Conservation (phyloP, 2,329 filamentous ascomycete species). For the Cladobotryum mycophilum region DNA sequence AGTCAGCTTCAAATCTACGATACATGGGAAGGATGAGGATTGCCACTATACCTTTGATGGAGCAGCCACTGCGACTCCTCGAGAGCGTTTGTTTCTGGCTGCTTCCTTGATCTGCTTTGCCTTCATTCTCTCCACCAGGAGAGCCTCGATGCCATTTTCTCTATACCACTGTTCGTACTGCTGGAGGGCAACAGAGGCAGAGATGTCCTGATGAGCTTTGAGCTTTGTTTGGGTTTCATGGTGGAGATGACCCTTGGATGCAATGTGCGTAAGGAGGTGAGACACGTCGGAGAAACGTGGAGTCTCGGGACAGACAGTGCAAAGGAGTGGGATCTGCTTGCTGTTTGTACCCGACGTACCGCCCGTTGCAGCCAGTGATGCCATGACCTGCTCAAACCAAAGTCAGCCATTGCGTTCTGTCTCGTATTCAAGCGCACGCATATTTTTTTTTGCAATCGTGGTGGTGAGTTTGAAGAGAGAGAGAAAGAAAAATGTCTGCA, state of each 20-base stretch:
- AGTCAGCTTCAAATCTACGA: background rate
- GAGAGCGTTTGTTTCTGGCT: conserved; percentile 44
- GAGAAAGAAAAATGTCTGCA: too few relatives aligned
- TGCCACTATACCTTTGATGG: conserved; percentile 18
- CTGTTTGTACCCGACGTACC: conserved; percentile 17
- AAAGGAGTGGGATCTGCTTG: conserved; percentile 60
- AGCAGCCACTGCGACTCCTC: conserved; percentile 15
- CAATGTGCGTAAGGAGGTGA: conserved; percentile 85
- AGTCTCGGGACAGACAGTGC: conserved; percentile 74
- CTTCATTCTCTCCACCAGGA: conserved; percentile 72
- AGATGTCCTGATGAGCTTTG: conserved; percentile 58
- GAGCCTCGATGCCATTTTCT: conserved; percentile 59
- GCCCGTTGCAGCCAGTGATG: conserved; percentile 20
- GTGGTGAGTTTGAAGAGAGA: too few relatives aligned
- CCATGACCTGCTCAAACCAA: conserved; percentile 31
- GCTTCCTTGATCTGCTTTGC: conserved; percentile 65
- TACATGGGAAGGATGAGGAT: background rate
- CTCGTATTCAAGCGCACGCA: too few relatives aligned
- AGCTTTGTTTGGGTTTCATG: conserved; percentile 78
- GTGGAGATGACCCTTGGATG: conserved; percentile 86
- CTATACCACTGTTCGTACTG: conserved; percentile 76
- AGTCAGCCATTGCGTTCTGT: background rate
- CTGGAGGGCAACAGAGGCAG: conserved; percentile 56
- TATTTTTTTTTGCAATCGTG: too few relatives aligned
- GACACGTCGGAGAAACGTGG: conserved; percentile 85